Evolutionary conservation across 1,284 basidiomycete genomes (phyloP).

Genomic region (Rhodotorula mucilaginosa): DNA sequence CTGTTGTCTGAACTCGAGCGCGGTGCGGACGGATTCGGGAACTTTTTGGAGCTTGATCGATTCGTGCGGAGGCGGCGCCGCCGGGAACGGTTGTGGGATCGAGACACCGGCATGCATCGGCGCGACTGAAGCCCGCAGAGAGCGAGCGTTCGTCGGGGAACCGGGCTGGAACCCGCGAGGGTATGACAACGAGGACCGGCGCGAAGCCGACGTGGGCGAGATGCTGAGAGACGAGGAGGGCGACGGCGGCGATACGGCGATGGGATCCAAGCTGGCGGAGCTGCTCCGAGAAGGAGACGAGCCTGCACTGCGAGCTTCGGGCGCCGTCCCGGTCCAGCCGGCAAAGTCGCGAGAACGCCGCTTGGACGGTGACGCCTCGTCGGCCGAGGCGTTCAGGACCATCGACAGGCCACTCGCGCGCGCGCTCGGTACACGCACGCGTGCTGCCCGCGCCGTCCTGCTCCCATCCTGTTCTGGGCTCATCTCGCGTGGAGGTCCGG

Average conservation of each 20-base stretch:
- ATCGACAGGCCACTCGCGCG: conserved; percentile 22
- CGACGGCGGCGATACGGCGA: conserved; percentile 38
- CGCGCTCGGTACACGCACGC: conserved; percentile 18
- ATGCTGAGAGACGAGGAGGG: conserved; percentile 30
- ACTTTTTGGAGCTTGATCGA: conserved; percentile 41
- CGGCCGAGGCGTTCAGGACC: conserved; percentile 11
- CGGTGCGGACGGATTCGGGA: conserved; percentile 37
- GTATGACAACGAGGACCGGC: conserved; percentile 34
- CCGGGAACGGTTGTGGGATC: conserved; percentile 31
- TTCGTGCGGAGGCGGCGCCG: conserved; percentile 36
- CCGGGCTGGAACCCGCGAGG: conserved; percentile 28
- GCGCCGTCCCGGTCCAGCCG: conserved; percentile 6
- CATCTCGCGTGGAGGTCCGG: conserved; percentile 5
- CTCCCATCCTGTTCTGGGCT: conserved; percentile 19
- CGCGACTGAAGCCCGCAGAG: background rate
- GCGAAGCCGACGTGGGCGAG: conserved; percentile 35
- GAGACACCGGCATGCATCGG: conserved; percentile 1
- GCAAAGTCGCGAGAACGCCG: conserved; percentile 16
- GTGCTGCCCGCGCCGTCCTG: conserved; percentile 10
- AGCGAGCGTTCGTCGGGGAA: conserved; percentile 23
- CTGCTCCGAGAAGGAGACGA: conserved; percentile 11
- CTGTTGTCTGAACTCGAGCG: conserved; percentile 36
- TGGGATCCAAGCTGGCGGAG: conserved; percentile 45
- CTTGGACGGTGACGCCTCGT: conserved; percentile 2
- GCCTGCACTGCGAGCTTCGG: background rate